These are phyloP conservation scores for Chaetomium fimeti DNA, from an alignment of 495 filamentous ascomycete genomes.

Conservation along the genomic window DNA sequence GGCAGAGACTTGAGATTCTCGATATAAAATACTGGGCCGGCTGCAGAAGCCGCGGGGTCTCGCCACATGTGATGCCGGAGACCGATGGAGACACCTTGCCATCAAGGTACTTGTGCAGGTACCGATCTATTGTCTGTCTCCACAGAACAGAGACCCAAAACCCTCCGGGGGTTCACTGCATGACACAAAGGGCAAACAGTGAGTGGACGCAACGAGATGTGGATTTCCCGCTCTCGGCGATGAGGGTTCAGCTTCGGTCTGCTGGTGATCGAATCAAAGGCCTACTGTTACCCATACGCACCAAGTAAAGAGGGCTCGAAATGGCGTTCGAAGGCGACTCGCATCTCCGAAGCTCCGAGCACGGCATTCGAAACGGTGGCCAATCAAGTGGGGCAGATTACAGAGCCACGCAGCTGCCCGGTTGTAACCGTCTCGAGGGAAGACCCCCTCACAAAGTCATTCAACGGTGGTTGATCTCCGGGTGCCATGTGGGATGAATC, in stretches of 20 bases:
- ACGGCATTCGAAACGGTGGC: background rate
- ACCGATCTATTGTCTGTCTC: no score
- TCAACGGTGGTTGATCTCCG: background rate
- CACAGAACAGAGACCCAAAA: no score
- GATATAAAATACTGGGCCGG: no score
- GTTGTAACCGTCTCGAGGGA: background rate
- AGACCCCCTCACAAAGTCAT: background rate
- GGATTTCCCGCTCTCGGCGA: background rate
- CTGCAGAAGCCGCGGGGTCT: no score
- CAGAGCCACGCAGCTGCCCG: constrained; percentile 12
- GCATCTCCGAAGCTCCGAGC: constrained; percentile 20
- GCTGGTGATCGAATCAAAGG: background rate
- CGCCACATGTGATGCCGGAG: no score
- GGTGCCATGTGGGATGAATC: background rate
- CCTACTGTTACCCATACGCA: no score
- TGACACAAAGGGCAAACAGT: no score
- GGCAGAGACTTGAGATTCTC: no score
- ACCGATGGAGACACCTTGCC: no score
- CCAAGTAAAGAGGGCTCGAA: background rate
- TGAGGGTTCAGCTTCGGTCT: background rate
- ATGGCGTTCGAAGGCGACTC: background rate
- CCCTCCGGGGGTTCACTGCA: no score
- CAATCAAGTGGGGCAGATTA: constrained; percentile 14
- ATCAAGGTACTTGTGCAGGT: no score
- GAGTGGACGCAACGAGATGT: no score